phyloP scores from a whole-genome alignment of 1,139 yeast genomes.

The Zygosaccharomyces pseudobailii region DNA sequence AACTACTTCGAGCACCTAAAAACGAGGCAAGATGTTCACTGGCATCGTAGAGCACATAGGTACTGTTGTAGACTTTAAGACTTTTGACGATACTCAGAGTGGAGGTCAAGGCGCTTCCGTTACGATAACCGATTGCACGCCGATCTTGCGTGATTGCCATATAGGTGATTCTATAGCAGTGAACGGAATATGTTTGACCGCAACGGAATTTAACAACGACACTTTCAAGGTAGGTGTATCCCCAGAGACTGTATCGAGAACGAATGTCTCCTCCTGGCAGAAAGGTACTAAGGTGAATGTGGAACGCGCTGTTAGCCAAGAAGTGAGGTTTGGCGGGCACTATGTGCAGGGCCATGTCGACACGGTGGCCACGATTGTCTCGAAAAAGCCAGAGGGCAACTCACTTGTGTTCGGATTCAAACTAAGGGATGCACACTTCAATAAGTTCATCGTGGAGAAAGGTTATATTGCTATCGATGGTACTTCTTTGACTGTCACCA shows the following conservation, averaged over 20 bases:
- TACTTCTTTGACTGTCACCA: slow-evolving; percentile 81
- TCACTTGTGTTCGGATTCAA: slow-evolving; percentile 72
- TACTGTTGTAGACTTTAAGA: slow-evolving; percentile 32
- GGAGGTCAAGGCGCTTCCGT: slow-evolving; percentile 82
- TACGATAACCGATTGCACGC: slow-evolving; percentile 56
- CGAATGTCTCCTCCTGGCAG: slow-evolving; percentile 56
- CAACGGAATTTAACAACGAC: slow-evolving; percentile 63
- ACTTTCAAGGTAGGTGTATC: slow-evolving; percentile 86
- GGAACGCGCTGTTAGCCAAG: slow-evolving; percentile 80
- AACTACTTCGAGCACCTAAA: background rate
- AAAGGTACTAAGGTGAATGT: slow-evolving; percentile 67
- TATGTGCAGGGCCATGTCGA: slow-evolving; percentile 98
- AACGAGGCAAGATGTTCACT: slow-evolving; percentile 64
- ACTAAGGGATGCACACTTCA: slow-evolving; percentile 56
- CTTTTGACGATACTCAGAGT: slow-evolving; percentile 48
- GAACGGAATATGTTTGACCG: slow-evolving; percentile 88
- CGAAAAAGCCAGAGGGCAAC: slow-evolving; percentile 61
- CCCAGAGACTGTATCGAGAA: slow-evolving; percentile 83
- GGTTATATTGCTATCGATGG: slow-evolving; percentile 94
- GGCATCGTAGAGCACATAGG: slow-evolving; percentile 91
- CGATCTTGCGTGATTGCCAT: slow-evolving; percentile 74
- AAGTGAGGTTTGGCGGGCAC: slow-evolving; percentile 92
- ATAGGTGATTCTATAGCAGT: slow-evolving; percentile 90
- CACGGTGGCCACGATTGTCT: slow-evolving; percentile 67
- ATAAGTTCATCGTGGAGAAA: slow-evolving; percentile 82